Base-by-base conservation (phyloP, 208 protist species). In the Blechomonas ayalai region DNA sequence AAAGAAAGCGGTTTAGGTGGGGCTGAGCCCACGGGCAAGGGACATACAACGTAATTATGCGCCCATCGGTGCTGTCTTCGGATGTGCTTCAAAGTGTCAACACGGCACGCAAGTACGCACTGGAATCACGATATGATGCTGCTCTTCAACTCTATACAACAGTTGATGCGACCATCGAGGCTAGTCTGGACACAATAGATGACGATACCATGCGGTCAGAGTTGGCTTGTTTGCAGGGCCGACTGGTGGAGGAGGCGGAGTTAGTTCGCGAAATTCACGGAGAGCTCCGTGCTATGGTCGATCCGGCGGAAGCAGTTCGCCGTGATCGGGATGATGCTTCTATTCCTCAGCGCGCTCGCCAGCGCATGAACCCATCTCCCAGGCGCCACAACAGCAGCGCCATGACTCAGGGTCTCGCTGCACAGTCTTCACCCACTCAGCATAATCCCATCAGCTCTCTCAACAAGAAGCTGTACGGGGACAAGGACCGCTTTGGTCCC, bases 401-500 rank as follows among this genome's bases (percentile, higher is more conserved):
- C n/a, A n/a, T n/a, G n/a, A n/a, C n/a, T n/a, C n/a, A n/a, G n/a
- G n/a, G n/a, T n/a, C n/a, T n/a, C n/a, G n/a, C n/a, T n/a, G n/a
- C n/a, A n/a, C n/a, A n/a, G n/a, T n/a, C n/a, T n/a, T n/a, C n/a
- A n/a, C n/a, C n/a, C n/a, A n/a, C n/a, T n/a, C n/a, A n/a, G n/a
- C n/a, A n/a, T n/a, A n/a, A n/a, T n/a, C n/a, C n/a, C n/a, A n/a
- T n/a, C 2, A 44, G 45, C 22, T 42, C 50, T 16, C 24, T 68
- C 9, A 83, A 91, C 38, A 27, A 80, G 36, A 42, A 53, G 13
- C 55, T 84, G 1, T 91, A 91, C 59, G 82, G 82, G 8, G 82
- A 91, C 58, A 64, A 50, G 38, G 82, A 91, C 52, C 77, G 82
- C 51, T 91, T 91, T 64, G 82, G 82, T 0, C 82, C 82, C 0